A percentile compares a stretch with the other conserved stretches of the same genome.
Conservation (phyloP, 2,329 filamentous ascomycete genomes). For the Bipolaris oryzae region DNA sequence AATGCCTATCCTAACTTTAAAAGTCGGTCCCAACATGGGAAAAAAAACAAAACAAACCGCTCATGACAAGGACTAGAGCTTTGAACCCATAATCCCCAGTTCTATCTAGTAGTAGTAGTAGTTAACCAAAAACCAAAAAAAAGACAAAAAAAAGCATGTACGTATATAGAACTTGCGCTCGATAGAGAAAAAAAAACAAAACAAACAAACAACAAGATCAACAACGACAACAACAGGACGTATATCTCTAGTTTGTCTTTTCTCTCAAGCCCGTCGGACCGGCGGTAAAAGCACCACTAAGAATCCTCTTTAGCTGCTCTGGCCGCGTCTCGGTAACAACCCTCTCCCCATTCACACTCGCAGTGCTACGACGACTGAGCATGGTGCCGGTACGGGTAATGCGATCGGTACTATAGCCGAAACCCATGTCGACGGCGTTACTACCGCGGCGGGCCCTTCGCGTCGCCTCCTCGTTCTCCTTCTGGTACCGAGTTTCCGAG, state of each 20-base stretch:
- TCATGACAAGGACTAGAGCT: too few relatives aligned
- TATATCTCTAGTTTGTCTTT: conserved; percentile 11
- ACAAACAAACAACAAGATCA: too few relatives aligned
- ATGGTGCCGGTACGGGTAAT: conserved; percentile 31
- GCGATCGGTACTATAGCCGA: conserved; percentile 10
- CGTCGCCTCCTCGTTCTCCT: conserved; percentile 61
- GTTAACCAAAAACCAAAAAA: too few relatives aligned
- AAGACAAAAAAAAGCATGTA: neutral
- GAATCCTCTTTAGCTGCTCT: conserved; percentile 26
- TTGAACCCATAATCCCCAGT: too few relatives aligned
- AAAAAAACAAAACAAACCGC: neutral
- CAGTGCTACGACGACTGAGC: conserved; percentile 24
- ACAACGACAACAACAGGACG: too few relatives aligned
- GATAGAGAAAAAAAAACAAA: too few relatives aligned
- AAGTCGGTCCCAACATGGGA: too few relatives aligned
- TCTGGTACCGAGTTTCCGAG: conserved; percentile 66
- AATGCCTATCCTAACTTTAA: neutral
- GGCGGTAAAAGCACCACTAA: conserved; percentile 32
- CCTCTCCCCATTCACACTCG: conserved; percentile 19
- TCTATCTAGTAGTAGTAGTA: neutral
- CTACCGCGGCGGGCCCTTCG: conserved; percentile 45
- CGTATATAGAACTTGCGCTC: too few relatives aligned
- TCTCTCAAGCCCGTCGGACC: conserved; percentile 24
- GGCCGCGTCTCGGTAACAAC: conserved; percentile 13
- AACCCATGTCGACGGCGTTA: conserved; percentile 22